These are phyloP conservation scores for Protomyces lactucae-debilis DNA, from an alignment of 1,139 yeast species.

Conservation along the genomic window DNA sequence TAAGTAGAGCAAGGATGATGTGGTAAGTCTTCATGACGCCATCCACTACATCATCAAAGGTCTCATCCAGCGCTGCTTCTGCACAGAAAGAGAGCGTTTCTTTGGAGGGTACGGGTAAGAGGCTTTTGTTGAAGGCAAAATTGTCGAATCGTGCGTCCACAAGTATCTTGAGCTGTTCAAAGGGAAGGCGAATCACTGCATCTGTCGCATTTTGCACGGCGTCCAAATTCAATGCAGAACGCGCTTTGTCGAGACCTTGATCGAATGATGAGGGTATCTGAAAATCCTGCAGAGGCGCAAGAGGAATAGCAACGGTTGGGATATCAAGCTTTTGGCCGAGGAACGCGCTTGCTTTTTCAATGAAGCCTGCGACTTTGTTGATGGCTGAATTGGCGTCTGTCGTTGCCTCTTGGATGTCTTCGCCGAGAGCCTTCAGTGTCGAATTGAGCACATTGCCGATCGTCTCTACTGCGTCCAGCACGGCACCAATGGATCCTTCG, in stretches of 20 bases:
- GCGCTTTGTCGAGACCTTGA: conserved; percentile 47
- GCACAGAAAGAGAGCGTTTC: conserved; percentile 35
- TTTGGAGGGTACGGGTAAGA: conserved; percentile 36
- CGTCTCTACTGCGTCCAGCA: conserved; percentile 65
- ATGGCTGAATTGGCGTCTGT: conserved; percentile 50
- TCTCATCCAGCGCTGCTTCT: conserved; percentile 32
- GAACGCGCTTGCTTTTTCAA: conserved; percentile 48
- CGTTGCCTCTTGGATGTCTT: conserved; percentile 60
- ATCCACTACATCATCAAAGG: conserved; percentile 38
- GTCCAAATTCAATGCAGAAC: conserved; percentile 41
- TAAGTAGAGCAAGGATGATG: conserved; percentile 44
- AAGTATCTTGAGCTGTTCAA: conserved; percentile 45
- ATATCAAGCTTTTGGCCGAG: conserved; percentile 47
- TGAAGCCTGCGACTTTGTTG: conserved; percentile 42
- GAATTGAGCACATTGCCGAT: conserved; percentile 57
- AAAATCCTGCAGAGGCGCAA: conserved; percentile 52
- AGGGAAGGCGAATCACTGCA: conserved; percentile 49
- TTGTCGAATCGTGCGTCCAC: conserved; percentile 29
- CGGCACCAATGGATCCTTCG: conserved; percentile 66
- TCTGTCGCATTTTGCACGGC: conserved; percentile 52
- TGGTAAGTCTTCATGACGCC: conserved; percentile 41
- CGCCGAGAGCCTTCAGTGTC: conserved; percentile 52
- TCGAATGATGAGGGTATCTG: conserved; percentile 61
- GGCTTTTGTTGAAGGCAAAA: conserved; percentile 32
- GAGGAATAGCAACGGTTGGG: conserved; percentile 47